Conservation (phyloP, 2,329 filamentous ascomycete genomes). For the Alternaria longipes region DNA sequence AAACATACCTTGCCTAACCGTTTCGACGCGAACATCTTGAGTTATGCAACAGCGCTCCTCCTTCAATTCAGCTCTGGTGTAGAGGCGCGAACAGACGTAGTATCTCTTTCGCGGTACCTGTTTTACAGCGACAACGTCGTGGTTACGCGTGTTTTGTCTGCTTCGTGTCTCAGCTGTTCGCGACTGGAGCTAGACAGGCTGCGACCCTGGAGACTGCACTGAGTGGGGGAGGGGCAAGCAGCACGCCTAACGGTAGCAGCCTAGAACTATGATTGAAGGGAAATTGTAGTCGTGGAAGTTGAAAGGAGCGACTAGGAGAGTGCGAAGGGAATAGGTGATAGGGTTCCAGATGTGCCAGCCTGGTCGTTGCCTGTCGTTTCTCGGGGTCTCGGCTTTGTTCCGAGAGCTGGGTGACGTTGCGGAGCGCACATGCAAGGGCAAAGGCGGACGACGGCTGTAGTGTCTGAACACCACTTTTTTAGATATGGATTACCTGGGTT, state of each 20-base stretch:
- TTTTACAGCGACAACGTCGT: background rate
- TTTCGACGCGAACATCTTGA: constrained; percentile 61
- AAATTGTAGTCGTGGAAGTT: too few species aligned
- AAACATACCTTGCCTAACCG: constrained; percentile 57
- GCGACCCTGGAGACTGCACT: background rate
- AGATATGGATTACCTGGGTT: background rate
- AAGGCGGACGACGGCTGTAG: background rate
- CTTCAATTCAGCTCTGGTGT: background rate
- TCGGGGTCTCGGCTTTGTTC: constrained; percentile 9
- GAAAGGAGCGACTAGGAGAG: background rate
- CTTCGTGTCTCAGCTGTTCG: background rate
- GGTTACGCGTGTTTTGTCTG: background rate
- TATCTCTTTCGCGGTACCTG: too few species aligned
- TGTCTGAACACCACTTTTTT: background rate
- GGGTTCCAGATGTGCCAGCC: background rate
- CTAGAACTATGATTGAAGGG: background rate
- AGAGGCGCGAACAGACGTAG: background rate
- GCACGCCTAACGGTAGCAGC: constrained; percentile 10
- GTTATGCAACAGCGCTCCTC: background rate
- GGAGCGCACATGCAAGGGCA: constrained; percentile 3
- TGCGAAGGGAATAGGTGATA: background rate
- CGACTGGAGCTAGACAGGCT: background rate
- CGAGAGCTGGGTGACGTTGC: constrained; percentile 7
- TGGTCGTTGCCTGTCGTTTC: background rate
- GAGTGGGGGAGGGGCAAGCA: constrained; percentile 15